A percentile compares a stretch with the other conserved stretches of the same genome.
Conservation (phyloP, 805 yeast genomes). For the Lipomyces starkeyi region DNA sequence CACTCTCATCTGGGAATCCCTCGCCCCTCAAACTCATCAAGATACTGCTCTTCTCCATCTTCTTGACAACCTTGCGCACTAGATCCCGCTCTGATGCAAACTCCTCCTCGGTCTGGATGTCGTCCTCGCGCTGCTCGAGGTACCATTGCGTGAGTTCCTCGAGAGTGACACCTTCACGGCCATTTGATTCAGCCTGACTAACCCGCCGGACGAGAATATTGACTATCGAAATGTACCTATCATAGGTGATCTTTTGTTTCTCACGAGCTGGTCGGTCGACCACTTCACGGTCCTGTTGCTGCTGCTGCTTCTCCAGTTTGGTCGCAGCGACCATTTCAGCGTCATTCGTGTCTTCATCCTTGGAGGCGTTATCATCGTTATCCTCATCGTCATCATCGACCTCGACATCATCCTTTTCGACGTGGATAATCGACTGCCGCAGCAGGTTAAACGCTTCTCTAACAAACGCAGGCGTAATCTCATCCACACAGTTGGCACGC, state of each 20-base stretch:
- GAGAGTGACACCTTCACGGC: slow-evolving; percentile 65
- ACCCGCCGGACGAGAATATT: slow-evolving; percentile 73
- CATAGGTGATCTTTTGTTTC: slow-evolving; percentile 69
- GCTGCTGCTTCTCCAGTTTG: slow-evolving; percentile 34
- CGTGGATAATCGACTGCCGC: slow-evolving; percentile 89
- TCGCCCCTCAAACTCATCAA: slow-evolving; percentile 70
- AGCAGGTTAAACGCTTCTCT: slow-evolving; percentile 91
- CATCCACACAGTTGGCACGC: slow-evolving; percentile 92
- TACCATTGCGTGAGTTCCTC: slow-evolving; percentile 81
- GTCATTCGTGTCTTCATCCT: background rate
- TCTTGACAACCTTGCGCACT: slow-evolving; percentile 78
- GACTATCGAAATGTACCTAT: slow-evolving; percentile 84
- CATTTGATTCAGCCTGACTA: slow-evolving; percentile 59
- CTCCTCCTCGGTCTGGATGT: slow-evolving; percentile 69
- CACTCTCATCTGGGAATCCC: slow-evolving; percentile 47
- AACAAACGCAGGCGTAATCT: slow-evolving; percentile 80
- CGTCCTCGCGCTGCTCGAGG: slow-evolving; percentile 72
- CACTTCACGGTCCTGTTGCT: slow-evolving; percentile 29
- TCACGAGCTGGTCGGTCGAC: slow-evolving; percentile 1
- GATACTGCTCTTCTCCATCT: slow-evolving; percentile 83
- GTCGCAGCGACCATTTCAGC: slow-evolving; percentile 25
- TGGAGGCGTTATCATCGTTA: slow-evolving; percentile 11
- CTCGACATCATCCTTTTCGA: slow-evolving; percentile 91
- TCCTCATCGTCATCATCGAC: slow-evolving; percentile 66
- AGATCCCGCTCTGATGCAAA: slow-evolving; percentile 72